Percentiles rank a stretch among this genome's conserved stretches.
These are phyloP conservation scores for Hypoxylon sp. DNA, from an alignment of 2,329 filamentous ascomycete species.

Conservation along the genomic window DNA sequence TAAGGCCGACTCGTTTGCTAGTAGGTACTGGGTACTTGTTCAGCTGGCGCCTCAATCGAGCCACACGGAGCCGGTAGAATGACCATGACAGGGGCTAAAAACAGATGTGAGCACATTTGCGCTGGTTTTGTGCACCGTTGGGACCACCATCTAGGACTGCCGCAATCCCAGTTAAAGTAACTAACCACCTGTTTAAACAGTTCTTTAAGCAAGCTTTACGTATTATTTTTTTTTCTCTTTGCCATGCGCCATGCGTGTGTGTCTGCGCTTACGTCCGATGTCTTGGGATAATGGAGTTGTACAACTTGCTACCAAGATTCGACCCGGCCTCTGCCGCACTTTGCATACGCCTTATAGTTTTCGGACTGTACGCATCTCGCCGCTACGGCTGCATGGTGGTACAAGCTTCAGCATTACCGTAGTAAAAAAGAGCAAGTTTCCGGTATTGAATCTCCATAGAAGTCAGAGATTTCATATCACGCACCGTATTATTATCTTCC, in stretches of 20 bases:
- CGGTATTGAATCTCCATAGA: not conserved
- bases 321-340: not conserved
- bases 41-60: conserved; percentile 15
- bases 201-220: not conserved
- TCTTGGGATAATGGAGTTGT: not conserved
- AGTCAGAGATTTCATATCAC: not conserved
- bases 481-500: conserved; percentile 11
- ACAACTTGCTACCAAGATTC: not conserved
- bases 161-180: conserved; percentile 27
- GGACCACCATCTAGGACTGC: conserved; percentile 15
- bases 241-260: too few species aligned
- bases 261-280: not conserved
- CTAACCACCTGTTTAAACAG: conserved; percentile 5
- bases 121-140: conserved; percentile 23
- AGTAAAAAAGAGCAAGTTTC: conserved; percentile 3
- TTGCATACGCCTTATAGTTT: not conserved
- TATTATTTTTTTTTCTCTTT: not conserved
- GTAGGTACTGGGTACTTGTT: conserved; percentile 6
- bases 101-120: conserved; percentile 42
- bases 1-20: not conserved
- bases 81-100: conserved; percentile 15
- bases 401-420: not conserved
- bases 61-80: conserved; percentile 10
- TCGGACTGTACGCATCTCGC: not conserved
- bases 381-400: not conserved